Base-by-base conservation (phyloP, 495 filamentous ascomycete genomes). In the Aspergillus taichungensis region DNA sequence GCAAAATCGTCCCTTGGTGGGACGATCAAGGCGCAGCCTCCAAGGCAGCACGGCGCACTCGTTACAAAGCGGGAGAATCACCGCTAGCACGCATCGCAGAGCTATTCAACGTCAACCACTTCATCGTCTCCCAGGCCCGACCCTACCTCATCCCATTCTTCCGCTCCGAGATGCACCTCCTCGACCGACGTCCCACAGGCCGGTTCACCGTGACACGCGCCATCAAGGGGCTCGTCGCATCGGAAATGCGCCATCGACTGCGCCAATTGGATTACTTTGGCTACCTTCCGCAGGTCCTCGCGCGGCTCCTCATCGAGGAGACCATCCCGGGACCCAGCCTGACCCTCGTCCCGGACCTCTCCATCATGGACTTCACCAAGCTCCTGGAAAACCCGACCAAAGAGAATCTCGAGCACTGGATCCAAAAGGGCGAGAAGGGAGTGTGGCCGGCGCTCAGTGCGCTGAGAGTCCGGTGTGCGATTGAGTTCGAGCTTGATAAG, bases 51-150 rank as follows among this genome's bases (percentile, higher is more conserved):
- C 80, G 78, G 13, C 77, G 83, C 37, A 72, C 78, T 39, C 75
- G 75, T 29, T 85, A 86, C 63, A 75, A 72, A 34, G 88, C 87
- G 47, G 80, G 79, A 36, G 83, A 91, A 56, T 85, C 85, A 1
- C 91, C 91, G 0, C 76, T 95, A 5, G 73, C 79, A 32, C 80
- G 91, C 36, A 84, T 95, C 42, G 83, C 87, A 6, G 85, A 94
- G 62, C 81, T 95, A 27, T 95, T 95, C 75, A 95, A 95, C 60
- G 89, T 95, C 56, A 97, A 95, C 62, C 89, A 95, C 62, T 95
- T 95, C 66, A 94, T 97, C 54, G 87, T 95, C 46, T 95, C 89
- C 1, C 91, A 96, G 62, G 87, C 92, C 42, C 90, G 95, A 51
- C 91, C 91, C 3, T 94, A 94, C 53, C 82, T 96, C 30, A 83